Evolutionary conservation across 2,329 filamentous ascomycete species (phyloP), one percentile per base, ranked within the genome.

Genomic region (Trichoderma citrinoviride): DNA sequence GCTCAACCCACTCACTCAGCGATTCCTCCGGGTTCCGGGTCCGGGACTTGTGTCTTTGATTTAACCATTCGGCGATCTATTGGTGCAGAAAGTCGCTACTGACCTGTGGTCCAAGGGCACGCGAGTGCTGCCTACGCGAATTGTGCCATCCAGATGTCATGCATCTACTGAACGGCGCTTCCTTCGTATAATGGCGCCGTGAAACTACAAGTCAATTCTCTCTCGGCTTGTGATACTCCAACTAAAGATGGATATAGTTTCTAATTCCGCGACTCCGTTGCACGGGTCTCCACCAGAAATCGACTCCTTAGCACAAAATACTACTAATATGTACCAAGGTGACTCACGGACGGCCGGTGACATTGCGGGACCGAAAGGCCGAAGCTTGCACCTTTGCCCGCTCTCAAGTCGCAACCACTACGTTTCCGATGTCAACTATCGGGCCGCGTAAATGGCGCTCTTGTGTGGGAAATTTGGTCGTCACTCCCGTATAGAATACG

Each of bases 281-380:
- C 57, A 29, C n/a, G 14, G 2, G 19, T 61, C 57, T 50, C 57
- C 57, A 61, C 57, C 17, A 44, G 37, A n/a, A n/a, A 33, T 27
- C 47, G 14, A 41, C n/a, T 29, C 23, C 37, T 43, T 23, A 41
- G 37, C 46, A n/a, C 43, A 37, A 33, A 29, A 21, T 61, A 40
- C 14, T 23, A 49, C 8, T 4, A 37, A n/a, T n/a, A n/a, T n/a
- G n/a, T n/a, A n/a, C n/a, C 5, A 37, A 37, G 33, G 57, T 61
- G 57, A 61, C 47, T 44, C 56, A 60, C 43, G 33, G 29, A 61
- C 12, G 41, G 46, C 57, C 46, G 57, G 57, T 50, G 29, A 15
- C 44, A 61, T 27, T 60, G 46, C 57, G 46, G 46, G 23, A 10
- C 57, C 57, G 57, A 61, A 61, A 37, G 21, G 33, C 29, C 57